phyloP scores from a whole-genome alignment of 2,329 filamentous ascomycete genomes.

The Diaporthe vaccinii region DNA sequence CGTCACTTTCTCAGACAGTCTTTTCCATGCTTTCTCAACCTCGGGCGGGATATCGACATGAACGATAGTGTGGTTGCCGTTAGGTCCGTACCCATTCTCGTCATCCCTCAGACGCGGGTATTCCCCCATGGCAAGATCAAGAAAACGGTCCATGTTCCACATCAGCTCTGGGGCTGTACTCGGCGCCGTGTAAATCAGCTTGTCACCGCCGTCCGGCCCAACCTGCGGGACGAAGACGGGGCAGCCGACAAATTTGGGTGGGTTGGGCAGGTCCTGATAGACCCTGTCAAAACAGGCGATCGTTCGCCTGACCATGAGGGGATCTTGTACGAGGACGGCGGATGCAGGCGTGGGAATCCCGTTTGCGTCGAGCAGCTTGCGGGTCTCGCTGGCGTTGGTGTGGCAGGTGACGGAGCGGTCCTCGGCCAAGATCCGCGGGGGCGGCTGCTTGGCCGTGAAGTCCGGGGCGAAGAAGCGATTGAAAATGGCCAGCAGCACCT shows the following conservation, averaged over 20 bases:
- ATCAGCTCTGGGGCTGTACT: background rate
- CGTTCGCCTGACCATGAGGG: background rate
- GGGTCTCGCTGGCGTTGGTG: constrained; percentile 14
- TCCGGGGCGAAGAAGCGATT: constrained; percentile 7
- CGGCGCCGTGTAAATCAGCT: background rate
- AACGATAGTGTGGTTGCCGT: constrained; percentile 5
- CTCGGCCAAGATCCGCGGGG: background rate
- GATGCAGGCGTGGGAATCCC: background rate
- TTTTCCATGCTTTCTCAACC: constrained; percentile 13
- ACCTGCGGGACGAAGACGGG: background rate
- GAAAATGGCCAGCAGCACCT: constrained; percentile 6
- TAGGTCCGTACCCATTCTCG: constrained; percentile 14
- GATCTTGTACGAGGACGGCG: background rate
- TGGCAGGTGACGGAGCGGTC: constrained; percentile 9
- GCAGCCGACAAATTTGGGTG: constrained; percentile 2
- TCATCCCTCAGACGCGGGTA: constrained; percentile 1
- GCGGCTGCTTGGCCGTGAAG: background rate
- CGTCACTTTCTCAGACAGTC: background rate
- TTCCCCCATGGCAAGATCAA: background rate
- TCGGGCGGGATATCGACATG: constrained; percentile 7
- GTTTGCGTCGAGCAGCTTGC: constrained; percentile 10
- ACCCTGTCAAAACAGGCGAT: constrained; percentile 5
- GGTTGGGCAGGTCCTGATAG: constrained; percentile 3
- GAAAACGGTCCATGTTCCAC: constrained; percentile 4
- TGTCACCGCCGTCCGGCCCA: background rate